Evolutionary conservation across 768 basidiomycete species (phyloP).

Genomic region (Amanita fuliginea): DNA sequence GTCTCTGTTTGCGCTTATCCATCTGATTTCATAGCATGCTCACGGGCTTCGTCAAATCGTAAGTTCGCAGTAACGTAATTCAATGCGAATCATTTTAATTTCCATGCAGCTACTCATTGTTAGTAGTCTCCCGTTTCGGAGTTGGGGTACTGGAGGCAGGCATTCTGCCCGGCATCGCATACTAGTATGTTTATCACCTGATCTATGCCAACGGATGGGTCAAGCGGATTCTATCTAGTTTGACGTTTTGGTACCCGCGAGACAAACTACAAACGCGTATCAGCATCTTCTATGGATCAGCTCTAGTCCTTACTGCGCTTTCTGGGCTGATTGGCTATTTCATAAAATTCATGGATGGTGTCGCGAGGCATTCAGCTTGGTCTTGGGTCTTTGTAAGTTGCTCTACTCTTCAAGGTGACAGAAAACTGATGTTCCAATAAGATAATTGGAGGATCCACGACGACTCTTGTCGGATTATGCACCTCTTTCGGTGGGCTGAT

Average conservation of each 20-base stretch:
- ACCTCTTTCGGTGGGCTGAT: constrained; percentile 32
- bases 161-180: constrained; percentile 62
- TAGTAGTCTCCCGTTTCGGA: neutral
- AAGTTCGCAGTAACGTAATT: neutral
- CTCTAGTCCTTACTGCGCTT: constrained; percentile 53
- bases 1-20: neutral
- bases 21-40: neutral
- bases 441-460: constrained; percentile 57
- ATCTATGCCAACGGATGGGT: neutral
- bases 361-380: constrained; percentile 40
- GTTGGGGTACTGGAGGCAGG: constrained; percentile 57
- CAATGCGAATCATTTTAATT: too few relatives aligned
- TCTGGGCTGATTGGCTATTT: constrained; percentile 48
- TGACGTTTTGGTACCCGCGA: constrained; percentile 62
- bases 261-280: constrained; percentile 49
- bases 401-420: neutral
- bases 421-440: constrained; percentile 11
- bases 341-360: constrained; percentile 41
- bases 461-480: constrained; percentile 42
- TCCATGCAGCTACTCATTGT: neutral
- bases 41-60: neutral
- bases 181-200: constrained; percentile 37
- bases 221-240: constrained; percentile 17
- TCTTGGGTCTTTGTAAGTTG: constrained; percentile 54
- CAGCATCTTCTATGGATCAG: constrained; percentile 55